A percentile compares a stretch with the other conserved stretches of the same genome.
phyloP scores from a whole-genome alignment of 768 basidiomycete genomes.

The Phaeotremella fagi region DNA sequence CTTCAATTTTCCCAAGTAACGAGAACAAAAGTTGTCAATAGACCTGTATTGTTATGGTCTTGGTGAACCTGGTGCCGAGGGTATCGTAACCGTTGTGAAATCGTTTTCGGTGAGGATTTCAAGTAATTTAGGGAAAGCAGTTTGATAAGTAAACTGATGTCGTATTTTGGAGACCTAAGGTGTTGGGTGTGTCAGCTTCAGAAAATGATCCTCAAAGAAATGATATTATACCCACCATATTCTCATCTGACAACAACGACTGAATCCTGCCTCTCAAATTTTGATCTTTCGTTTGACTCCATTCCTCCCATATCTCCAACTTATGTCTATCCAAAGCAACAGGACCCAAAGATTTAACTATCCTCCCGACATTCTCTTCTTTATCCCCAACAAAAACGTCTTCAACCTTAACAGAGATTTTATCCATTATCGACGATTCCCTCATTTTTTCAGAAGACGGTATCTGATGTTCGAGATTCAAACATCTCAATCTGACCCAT shows the following conservation, averaged over 20 bases:
- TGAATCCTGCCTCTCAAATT: constrained; percentile 3
- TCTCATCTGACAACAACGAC: constrained; percentile 6
- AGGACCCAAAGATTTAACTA: constrained; percentile 17
- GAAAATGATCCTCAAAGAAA: not conserved
- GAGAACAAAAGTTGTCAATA: no score
- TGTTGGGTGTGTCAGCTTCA: not conserved
- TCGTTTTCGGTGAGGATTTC: constrained; percentile 4
- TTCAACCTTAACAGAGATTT: not conserved
- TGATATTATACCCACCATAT: not conserved
- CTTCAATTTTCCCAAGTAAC: no score
- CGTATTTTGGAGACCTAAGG: constrained; percentile 10
- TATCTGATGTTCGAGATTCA: not conserved
- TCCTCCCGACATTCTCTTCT: constrained; percentile 3
- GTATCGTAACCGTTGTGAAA: not conserved
- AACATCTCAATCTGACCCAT: constrained; percentile 36
- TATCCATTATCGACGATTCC: constrained; percentile 2
- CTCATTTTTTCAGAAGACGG: not conserved
- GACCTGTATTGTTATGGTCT: no score
- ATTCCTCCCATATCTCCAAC: constrained; percentile 30
- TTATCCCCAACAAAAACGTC: no score
- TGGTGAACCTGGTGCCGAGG: not conserved
- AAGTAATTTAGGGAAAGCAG: constrained; percentile 2
- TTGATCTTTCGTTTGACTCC: constrained; percentile 13
- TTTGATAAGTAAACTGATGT: constrained; percentile 22
- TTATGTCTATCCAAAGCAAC: constrained; percentile 29